These are phyloP conservation scores for Lobulomyces angularis DNA, from an alignment of 192 early-diverging fungal genomes.

Conservation along the genomic window DNA sequence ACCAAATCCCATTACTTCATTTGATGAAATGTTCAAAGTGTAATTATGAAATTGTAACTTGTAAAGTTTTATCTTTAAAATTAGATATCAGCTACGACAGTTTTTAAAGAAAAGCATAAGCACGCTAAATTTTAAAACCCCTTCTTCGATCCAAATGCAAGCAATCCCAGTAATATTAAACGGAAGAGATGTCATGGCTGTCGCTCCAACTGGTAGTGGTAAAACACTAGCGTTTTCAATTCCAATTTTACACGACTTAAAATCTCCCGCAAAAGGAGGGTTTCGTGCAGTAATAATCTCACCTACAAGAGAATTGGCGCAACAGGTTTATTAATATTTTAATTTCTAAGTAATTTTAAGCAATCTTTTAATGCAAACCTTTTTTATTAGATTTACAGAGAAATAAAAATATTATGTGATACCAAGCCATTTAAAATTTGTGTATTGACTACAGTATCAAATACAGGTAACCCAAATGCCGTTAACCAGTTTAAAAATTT, in stretches of 20 bases:
- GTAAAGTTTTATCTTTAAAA: background rate
- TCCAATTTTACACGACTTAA: constrained; percentile 77
- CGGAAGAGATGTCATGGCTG: constrained; percentile 85
- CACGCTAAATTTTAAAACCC: constrained; percentile 52
- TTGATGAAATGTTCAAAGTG: constrained; percentile 60
- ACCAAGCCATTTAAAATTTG: constrained; percentile 69
- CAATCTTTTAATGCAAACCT: background rate
- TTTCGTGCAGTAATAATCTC: constrained; percentile 84
- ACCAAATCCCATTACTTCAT: constrained; percentile 71
- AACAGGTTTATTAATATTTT: constrained; percentile 32
- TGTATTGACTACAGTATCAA: constrained; percentile 74
- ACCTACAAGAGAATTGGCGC: constrained; percentile 87
- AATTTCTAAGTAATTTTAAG: background rate
- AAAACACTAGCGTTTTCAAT: constrained; percentile 92
- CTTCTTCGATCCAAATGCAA: constrained; percentile 93
- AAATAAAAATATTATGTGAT: constrained; percentile 58
- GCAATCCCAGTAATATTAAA: constrained; percentile 77
- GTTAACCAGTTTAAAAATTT: constrained; percentile 57
- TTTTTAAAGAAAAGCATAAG: constrained; percentile 65
- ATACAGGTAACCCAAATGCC: constrained; percentile 49
- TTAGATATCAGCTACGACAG: constrained; percentile 40
- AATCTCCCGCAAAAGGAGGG: constrained; percentile 64
- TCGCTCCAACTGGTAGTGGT: constrained; percentile 95
- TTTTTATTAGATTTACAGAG: constrained; percentile 65
- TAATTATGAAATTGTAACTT: constrained; percentile 18